These are phyloP conservation scores for Elongisporangium undulatum DNA, from an alignment of 352 stramenopile species.

Conservation along the genomic window DNA sequence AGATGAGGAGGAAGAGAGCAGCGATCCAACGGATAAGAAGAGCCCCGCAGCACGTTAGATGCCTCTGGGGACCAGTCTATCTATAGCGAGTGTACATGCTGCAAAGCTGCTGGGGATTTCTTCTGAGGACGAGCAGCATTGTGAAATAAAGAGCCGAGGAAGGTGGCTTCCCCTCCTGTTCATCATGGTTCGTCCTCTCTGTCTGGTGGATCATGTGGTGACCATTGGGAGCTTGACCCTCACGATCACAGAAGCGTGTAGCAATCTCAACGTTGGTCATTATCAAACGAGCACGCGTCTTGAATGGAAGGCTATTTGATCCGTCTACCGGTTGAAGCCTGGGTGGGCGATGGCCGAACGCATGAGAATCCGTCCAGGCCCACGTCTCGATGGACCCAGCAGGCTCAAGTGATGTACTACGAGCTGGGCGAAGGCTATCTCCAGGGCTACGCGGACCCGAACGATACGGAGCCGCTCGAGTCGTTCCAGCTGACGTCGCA, in stretches of 20 bases:
- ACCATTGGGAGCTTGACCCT: not conserved
- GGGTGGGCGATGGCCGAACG: constrained; percentile 10
- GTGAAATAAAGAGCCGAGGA: not conserved
- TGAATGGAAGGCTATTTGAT: constrained; percentile 75
- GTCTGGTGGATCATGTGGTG: not conserved
- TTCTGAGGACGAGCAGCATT: not conserved
- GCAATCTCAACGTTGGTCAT: not conserved
- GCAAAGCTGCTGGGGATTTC: not conserved
- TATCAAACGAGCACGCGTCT: not conserved
- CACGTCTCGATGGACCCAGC: constrained; percentile 14
- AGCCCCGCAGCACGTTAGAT: constrained; percentile 5
- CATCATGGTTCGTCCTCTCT: not conserved
- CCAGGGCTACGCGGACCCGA: constrained; percentile 36
- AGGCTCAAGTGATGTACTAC: constrained; percentile 53
- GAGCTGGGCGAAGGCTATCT: constrained; percentile 59
- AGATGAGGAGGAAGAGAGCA: not conserved
- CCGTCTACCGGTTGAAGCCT: constrained; percentile 31
- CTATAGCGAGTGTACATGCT: not conserved
- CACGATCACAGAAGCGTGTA: not conserved
- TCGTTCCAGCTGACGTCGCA: constrained; percentile 57
- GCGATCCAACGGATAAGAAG: not conserved
- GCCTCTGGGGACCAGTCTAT: constrained; percentile 1
- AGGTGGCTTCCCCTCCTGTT: not conserved
- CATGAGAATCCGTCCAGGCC: constrained; percentile 9
- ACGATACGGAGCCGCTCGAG: constrained; percentile 36